Evolutionary conservation across 169 alveolate genomes (phyloP), one percentile per base, ranked within the genome.

Genomic region (Cytauxzoon felis): DNA sequence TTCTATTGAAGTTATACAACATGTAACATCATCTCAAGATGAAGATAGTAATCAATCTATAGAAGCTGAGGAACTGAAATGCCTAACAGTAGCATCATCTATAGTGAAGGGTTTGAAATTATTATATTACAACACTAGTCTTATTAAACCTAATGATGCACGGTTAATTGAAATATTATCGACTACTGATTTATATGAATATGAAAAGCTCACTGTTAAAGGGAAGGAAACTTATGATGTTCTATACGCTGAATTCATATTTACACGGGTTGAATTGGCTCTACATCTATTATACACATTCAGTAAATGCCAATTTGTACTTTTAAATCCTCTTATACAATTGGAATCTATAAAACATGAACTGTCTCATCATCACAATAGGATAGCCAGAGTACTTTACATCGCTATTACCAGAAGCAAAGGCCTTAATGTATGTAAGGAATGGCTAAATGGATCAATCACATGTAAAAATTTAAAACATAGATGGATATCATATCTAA

Each of bases 181-280:
- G 29, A 42, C 24, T 21, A 29, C 23, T 13, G 63, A 62, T 42
- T 36, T 73, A 24, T 38, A 41, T 16, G 72, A 73, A 48, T 63
- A 48, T 50, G 84, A 73, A 5, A 34, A 30, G 8, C 34, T 73
- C 57, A 73, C 84, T 2, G 72, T 56, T 38, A 41, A 64, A 26
- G 84, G 84, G 8, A 54, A 43, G 47, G 58, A 73, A 24, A 62
- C 79, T n/a, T 62, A 52, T 27, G 71, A 73, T 11, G 49, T 64
- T 11, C 70, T 73, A 27, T 63, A 36, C 41, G 19, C 41, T 0
- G 84, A 73, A 27, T 63, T 58, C 9, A 34, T 64, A 16, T 56
- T 62, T 4, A 26, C 47, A 11, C 32, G 61, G 9, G 49, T 47
- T 5, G 71, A 63, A 33, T 19, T 73, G 11, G 67, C 69, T 9